Evolutionary conservation across 2,329 filamentous ascomycete species (phyloP).

Genomic region (Trichoderma sp.): DNA sequence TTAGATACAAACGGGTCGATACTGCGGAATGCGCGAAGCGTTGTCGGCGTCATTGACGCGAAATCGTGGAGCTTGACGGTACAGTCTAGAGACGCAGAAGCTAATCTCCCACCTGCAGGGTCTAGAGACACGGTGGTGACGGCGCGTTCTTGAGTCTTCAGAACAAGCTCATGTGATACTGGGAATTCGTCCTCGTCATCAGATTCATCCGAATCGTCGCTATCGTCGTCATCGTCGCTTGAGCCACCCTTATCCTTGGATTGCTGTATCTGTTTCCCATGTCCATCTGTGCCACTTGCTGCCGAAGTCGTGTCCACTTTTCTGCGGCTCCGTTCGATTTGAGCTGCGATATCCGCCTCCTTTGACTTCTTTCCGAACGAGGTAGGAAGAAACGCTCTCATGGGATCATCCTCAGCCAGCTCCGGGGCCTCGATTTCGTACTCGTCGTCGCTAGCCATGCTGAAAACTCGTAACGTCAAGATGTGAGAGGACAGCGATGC

Average conservation of each 20-base stretch:
- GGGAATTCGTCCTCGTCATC: conserved; percentile 87
- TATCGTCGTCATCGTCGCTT: conserved; percentile 34
- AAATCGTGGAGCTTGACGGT: conserved; percentile 93
- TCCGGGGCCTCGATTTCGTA: conserved; percentile 54
- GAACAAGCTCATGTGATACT: conserved; percentile 84
- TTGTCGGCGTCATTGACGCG: conserved; percentile 90
- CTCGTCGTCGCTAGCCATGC: conserved; percentile 61
- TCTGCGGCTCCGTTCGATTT: conserved; percentile 77
- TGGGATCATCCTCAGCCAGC: conserved; percentile 61
- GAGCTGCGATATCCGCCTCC: conserved; percentile 70
- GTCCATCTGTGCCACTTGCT: conserved; percentile 19
- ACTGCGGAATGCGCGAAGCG: conserved; percentile 87
- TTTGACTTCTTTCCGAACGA: conserved; percentile 82
- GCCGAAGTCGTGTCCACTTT: conserved; percentile 29
- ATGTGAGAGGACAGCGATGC: conserved; percentile 4
- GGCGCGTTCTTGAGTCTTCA: conserved; percentile 88
- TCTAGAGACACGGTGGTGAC: conserved; percentile 84
- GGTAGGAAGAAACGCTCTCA: conserved; percentile 74
- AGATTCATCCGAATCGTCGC: conserved; percentile 52
- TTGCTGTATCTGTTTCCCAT: conserved; percentile 21
- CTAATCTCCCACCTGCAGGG: conserved; percentile 76
- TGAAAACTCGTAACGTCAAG: conserved; percentile 21
- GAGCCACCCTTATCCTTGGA: conserved; percentile 41
- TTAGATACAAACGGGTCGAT: conserved; percentile 84
- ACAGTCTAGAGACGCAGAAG: conserved; percentile 90